Percentiles rank a stretch among this genome's conserved stretches.
phyloP scores from a whole-genome alignment of 2,329 filamentous ascomycete species.

The Trichophyton benhamiae region DNA sequence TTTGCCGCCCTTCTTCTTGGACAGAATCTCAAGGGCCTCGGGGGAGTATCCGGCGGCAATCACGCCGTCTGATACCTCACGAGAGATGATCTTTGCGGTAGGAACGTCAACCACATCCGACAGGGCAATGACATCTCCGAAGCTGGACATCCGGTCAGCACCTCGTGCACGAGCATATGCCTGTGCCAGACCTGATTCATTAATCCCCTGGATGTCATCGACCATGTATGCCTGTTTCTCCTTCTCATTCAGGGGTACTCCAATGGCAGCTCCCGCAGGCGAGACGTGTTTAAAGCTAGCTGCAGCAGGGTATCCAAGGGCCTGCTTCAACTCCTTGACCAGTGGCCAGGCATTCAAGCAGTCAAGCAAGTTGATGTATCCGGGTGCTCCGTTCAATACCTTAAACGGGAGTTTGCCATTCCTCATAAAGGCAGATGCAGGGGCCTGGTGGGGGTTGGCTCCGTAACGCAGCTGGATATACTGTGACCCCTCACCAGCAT shows the following conservation, averaged over 20 bases:
- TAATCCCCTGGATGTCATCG: conserved; percentile 81
- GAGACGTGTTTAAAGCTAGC: conserved; percentile 99
- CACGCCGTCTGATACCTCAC: conserved; percentile 94
- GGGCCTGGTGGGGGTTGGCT: conserved; percentile 96
- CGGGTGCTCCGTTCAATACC: conserved; percentile 75
- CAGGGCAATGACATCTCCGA: conserved; percentile 89
- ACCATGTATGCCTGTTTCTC: conserved; percentile 99
- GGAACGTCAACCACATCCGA: conserved; percentile 82
- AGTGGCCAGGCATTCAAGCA: conserved; percentile 93
- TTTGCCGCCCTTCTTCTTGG: conserved; percentile 96
- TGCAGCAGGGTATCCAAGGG: conserved; percentile 76
- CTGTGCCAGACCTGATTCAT: conserved; percentile 74
- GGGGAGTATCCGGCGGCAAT: conserved; percentile 79
- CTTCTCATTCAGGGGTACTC: conserved; percentile 68
- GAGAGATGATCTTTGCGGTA: conserved; percentile 93
- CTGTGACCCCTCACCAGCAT: conserved; percentile 72
- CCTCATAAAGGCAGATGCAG: conserved; percentile 69
- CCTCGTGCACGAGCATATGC: conserved; percentile 92
- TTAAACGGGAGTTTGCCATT: conserved; percentile 79
- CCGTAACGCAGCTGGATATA: conserved; percentile 83
- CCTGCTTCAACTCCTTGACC: conserved; percentile 88
- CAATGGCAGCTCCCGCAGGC: conserved; percentile 88
- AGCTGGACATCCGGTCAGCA: conserved; percentile 96
- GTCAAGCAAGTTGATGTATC: conserved; percentile 95
- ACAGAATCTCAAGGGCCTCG: conserved; percentile 78